Evolutionary conservation across 2,329 filamentous ascomycete genomes (phyloP).

Genomic region (Ophiosphaerella korrae): DNA sequence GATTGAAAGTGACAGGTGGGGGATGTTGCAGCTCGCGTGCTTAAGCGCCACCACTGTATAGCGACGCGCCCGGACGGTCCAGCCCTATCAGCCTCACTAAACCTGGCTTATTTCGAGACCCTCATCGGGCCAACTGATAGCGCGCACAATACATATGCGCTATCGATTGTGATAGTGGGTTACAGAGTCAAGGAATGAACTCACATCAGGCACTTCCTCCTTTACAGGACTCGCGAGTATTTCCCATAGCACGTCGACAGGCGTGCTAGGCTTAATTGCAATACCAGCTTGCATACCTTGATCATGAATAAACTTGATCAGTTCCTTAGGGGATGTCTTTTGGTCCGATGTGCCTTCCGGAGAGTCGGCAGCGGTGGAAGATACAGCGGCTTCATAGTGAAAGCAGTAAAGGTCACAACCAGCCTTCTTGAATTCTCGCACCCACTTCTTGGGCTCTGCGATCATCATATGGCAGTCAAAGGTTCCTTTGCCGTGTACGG

Average conservation of each 20-base stretch:
- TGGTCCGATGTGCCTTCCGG: conserved; percentile 71
- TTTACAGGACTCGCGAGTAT: conserved; percentile 75
- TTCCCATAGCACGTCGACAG: conserved; percentile 90
- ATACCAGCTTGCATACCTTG: conserved; percentile 89
- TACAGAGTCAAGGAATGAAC: conserved; percentile 43
- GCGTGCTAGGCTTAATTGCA: conserved; percentile 91
- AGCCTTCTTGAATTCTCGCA: conserved; percentile 89
- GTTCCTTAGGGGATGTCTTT: conserved; percentile 79
- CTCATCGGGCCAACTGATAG: conserved; percentile 16
- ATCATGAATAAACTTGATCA: conserved; percentile 90
- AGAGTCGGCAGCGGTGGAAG: conserved; percentile 79
- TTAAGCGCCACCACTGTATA: conserved; percentile 37
- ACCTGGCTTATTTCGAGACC: conserved; percentile 14
- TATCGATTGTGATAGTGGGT: conserved; percentile 16
- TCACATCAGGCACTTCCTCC: conserved; percentile 85
- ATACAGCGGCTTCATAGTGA: conserved; percentile 93
- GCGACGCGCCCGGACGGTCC: conserved; percentile 30
- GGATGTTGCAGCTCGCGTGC: conserved; percentile 21
- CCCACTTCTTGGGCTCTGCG: conserved; percentile 98
- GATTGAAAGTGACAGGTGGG: conserved; percentile 19
- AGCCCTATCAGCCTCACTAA: conserved; percentile 26
- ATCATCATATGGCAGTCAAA: conserved; percentile 99
- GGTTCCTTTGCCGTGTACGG: conserved; percentile 78
- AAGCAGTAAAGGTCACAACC: conserved; percentile 99
- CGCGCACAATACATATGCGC: conserved; percentile 17